phyloP scores from a whole-genome alignment of 2,329 filamentous ascomycete genomes.

The Fusarium sp. region DNA sequence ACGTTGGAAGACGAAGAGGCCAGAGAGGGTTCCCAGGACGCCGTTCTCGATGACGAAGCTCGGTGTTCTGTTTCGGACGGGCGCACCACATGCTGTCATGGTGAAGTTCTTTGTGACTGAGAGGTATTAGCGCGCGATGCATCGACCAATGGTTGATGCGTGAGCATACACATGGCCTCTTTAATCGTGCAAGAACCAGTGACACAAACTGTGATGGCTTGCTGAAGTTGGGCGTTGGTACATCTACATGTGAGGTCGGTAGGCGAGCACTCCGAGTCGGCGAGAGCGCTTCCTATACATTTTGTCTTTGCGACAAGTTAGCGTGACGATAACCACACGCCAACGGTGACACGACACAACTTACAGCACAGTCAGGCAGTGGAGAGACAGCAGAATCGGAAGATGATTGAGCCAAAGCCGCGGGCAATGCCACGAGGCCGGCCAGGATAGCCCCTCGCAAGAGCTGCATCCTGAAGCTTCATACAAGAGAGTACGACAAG shows the following conservation, averaged over 20 bases:
- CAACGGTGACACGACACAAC: conserved; percentile 1
- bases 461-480: conserved; percentile 5
- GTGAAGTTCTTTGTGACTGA: conserved; percentile 44
- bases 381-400: conserved; percentile 17
- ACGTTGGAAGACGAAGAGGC: conserved; percentile 54
- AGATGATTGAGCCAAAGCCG: conserved; percentile 5
- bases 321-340: background rate
- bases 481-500: background rate
- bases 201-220: conserved; percentile 44
- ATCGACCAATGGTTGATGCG: background rate
- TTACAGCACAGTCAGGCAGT: conserved; percentile 48
- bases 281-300: conserved; percentile 42
- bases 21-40: conserved; percentile 48
- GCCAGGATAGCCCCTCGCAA: conserved; percentile 11
- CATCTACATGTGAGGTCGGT: conserved; percentile 48
- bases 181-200: conserved; percentile 43
- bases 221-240: conserved; percentile 40
- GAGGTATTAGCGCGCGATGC: background rate
- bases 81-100: conserved; percentile 42
- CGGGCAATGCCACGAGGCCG: conserved; percentile 15
- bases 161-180: conserved; percentile 46
- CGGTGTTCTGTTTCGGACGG: conserved; percentile 45
- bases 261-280: conserved; percentile 41
- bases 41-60: conserved; percentile 26
- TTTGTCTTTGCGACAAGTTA: conserved; percentile 32